Percentiles rank a stretch among this genome's conserved stretches.
Conservation (phyloP, 2,329 filamentous ascomycete species). For the Neonectria sp. region DNA sequence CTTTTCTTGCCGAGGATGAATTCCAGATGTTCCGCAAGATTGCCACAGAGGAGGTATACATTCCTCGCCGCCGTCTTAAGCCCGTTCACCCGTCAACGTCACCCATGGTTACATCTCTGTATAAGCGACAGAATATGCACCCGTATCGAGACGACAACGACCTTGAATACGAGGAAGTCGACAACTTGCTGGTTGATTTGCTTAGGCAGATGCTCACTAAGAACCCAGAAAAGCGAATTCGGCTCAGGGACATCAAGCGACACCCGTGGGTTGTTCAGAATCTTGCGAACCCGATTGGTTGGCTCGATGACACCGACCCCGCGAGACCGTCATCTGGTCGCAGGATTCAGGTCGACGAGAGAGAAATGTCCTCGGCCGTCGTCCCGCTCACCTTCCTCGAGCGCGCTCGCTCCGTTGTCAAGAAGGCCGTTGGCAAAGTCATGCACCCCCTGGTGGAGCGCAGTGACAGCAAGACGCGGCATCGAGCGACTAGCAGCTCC, state of each 20-base stretch:
- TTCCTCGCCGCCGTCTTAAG: constrained; percentile 85
- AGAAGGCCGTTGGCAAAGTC: constrained; percentile 76
- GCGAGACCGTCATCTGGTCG: constrained; percentile 82
- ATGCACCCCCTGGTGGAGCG: constrained; percentile 74
- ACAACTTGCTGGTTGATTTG: constrained; percentile 84
- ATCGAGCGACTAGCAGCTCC: constrained; percentile 73
- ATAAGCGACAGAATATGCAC: constrained; percentile 71
- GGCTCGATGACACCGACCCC: constrained; percentile 97
- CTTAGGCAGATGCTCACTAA: constrained; percentile 86
- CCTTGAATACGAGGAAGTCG: constrained; percentile 87
- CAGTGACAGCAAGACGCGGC: constrained; percentile 67
- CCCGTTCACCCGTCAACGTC: constrained; percentile 76
- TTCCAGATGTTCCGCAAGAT: constrained; percentile 94
- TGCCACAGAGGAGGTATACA: constrained; percentile 92
- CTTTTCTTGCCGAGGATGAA: constrained; percentile 92
- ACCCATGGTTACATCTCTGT: constrained; percentile 68
- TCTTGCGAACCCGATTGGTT: constrained; percentile 80
- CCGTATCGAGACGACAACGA: constrained; percentile 84
- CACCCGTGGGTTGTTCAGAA: constrained; percentile 92
- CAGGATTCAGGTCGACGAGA: constrained; percentile 92
- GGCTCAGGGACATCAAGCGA: constrained; percentile 91
- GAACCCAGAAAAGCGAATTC: constrained; percentile 90
- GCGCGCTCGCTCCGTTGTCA: constrained; percentile 84
- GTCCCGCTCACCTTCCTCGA: constrained; percentile 91
- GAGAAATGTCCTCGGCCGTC: constrained; percentile 91